phyloP scores from a whole-genome alignment of 2,329 filamentous ascomycete genomes.

The Chalaropsis ovoidea region DNA sequence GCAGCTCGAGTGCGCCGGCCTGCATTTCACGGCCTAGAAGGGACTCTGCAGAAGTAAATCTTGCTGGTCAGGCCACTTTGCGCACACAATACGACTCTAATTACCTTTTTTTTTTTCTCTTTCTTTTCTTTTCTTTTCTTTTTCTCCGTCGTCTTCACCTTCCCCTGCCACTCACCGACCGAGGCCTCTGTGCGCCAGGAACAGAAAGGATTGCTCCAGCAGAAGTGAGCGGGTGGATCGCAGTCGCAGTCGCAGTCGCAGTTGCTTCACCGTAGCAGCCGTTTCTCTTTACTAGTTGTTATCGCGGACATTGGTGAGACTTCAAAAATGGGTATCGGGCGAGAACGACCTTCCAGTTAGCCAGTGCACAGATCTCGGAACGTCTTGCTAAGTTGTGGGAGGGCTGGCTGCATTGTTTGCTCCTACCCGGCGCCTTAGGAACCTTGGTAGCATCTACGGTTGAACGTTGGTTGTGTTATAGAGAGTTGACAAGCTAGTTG shows the following conservation, averaged over 20 bases:
- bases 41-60: background rate
- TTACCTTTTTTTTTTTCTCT: background rate
- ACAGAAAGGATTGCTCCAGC: background rate
- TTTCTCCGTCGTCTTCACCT: background rate
- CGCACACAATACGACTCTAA: background rate
- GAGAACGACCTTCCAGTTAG: background rate
- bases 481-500: background rate
- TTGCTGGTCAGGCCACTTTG: background rate
- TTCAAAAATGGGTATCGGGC: background rate
- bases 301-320: background rate
- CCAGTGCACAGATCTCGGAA: background rate
- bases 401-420: background rate
- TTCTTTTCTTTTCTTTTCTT: background rate
- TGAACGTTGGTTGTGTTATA: no score
- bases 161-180: background rate
- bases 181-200: slow-evolving; percentile 2
- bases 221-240: background rate
- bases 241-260: background rate
- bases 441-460: background rate
- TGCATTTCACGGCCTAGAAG: background rate
- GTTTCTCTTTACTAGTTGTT: background rate
- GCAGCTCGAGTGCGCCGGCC: background rate
- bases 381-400: background rate
- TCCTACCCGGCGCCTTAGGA: background rate
- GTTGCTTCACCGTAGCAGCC: background rate